Evolutionary conservation across 176 grass and related monocot genomes (phyloP), one percentile per base, ranked within the genome.

Genomic region (Oryza nivara): DNA sequence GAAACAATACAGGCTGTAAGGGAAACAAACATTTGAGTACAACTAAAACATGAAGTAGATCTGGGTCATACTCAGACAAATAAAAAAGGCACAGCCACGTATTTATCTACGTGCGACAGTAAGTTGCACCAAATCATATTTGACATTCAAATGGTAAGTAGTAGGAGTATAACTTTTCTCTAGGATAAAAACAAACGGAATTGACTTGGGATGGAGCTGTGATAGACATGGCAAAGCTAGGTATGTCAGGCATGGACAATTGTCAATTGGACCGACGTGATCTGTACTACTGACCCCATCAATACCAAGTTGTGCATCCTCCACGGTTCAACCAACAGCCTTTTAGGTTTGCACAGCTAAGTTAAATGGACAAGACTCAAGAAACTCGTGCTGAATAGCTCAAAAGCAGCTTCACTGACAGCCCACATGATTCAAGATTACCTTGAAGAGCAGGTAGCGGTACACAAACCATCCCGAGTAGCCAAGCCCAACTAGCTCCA

Each of bases 391-490:
- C 41, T 73, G 73, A 20, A 82, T 78, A 63, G 9, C 40, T 19
- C 32, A 73, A 88, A 74, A 75, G 75, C 73, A 68, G 16, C 25
- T n/a, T 28, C 52, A 56, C 5, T 12, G 49, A n/a, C 73, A 49
- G 54, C 58, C 61, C 66, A 65, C 11, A 86, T n/a, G 74, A 52
- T 60, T 82, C 5, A 48, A 85, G 75, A 44, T 74, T 93, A 90
- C 94, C 89, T 97, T 91, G 78, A 97, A 97, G 63, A 94, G 94
- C 4, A 92, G 79, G 81, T 90, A 94, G 6, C 91, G 87, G 12
- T 94, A 97, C 11, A 97, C 85, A 52, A 94, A 94, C 94, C 94
- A 97, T 75, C 92, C 92, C 0, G 85, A 76, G 83, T 90, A 94
- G 17, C 87, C 80, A 36, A 97, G 85, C 15, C 94, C 89, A 4